Evolutionary conservation across 148 eudicot genomes (phyloP), one percentile per base, ranked within the genome.

Genomic region (Diospyros kaki): DNA sequence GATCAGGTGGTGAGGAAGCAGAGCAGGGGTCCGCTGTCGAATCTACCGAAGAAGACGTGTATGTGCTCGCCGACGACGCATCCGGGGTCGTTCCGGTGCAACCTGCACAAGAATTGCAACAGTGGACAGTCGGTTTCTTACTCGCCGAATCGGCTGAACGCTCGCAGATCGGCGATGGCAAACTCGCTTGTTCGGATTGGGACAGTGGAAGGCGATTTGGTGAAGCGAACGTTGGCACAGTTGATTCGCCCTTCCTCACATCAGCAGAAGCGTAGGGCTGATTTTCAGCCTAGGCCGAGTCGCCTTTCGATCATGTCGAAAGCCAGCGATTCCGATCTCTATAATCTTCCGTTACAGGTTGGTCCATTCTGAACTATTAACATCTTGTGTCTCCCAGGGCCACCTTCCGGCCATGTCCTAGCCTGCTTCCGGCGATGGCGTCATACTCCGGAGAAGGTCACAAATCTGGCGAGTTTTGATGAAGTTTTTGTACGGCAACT

Each of bases 201-300:
- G 0, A 83, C 86, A 10, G 90, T 87, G 0, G 90, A 87, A 66
- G 90, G 90, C 13, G 90, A 87, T 69, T 66, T 77, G 78, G 83
- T 84, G 64, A 84, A 62, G 78, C 80, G 90, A 28, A 87, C 90
- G 44, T 60, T 87, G 15, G 76, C 87, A 14, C 84, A 87, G 4
- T 72, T 87, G 68, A 87, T 87, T 64, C 73, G 90, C 4, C 90
- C 90, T 28, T 87, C 90, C 4, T 87, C 90, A 12, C 90, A 85
- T 56, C 90, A 87, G 9, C 84, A 77, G 62, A 76, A 83, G 42
- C 79, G 90, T 5, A 75, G 88, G 3, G 72, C 69, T 11, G 72
- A 46, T 41, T 82, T 83, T 18, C 78, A 81, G 76, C 80, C 82
- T 43, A 64, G 69, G 48, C 82, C 75, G n/a, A 82, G 85, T 69